Conservation (phyloP, 345 rosid genomes). For the Eucalyptus curtisii region DNA sequence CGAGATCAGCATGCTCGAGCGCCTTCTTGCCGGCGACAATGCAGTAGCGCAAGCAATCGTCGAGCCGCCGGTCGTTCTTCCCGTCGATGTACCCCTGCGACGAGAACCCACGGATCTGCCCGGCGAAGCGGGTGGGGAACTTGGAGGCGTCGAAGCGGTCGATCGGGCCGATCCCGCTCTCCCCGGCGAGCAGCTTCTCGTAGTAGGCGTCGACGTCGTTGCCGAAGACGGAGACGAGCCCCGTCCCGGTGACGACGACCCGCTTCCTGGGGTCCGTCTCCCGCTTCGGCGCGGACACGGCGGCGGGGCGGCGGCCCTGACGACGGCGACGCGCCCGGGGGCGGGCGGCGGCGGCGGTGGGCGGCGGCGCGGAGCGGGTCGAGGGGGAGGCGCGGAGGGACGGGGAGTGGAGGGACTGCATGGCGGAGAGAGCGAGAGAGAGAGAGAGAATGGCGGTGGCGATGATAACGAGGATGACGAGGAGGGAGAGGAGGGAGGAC, state of each 20-base stretch:
- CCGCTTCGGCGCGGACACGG: conserved; percentile 64
- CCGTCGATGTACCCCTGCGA: conserved; percentile 84
- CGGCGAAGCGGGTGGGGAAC: conserved; percentile 93
- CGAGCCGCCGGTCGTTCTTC: conserved; percentile 90
- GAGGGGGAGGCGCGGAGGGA: not conserved
- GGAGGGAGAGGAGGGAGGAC: not conserved
- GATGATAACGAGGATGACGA: not conserved
- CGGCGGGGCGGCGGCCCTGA: conserved; percentile 31
- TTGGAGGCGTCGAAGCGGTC: conserved; percentile 95
- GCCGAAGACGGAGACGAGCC: conserved; percentile 91
- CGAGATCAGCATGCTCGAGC: conserved; percentile 80
- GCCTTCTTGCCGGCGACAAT: conserved; percentile 98
- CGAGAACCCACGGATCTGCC: conserved; percentile 91
- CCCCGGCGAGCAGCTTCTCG: conserved; percentile 74
- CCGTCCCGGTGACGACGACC: conserved; percentile 94
- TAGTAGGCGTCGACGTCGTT: conserved; percentile 81
- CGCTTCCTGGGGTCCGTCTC: conserved; percentile 94
- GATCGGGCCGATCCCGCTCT: conserved; percentile 81
- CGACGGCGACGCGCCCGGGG: conserved; percentile 5
- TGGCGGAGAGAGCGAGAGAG: not conserved
- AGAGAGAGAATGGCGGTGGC: not conserved
- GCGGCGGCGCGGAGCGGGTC: conserved; percentile 19
- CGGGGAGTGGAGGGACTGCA: not conserved
- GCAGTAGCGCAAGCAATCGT: conserved; percentile 95
- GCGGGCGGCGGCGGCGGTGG: not conserved